These are phyloP conservation scores for Aspergillus sclerotiicarbonarius DNA, from an alignment of 495 filamentous ascomycete genomes.

Conservation along the genomic window DNA sequence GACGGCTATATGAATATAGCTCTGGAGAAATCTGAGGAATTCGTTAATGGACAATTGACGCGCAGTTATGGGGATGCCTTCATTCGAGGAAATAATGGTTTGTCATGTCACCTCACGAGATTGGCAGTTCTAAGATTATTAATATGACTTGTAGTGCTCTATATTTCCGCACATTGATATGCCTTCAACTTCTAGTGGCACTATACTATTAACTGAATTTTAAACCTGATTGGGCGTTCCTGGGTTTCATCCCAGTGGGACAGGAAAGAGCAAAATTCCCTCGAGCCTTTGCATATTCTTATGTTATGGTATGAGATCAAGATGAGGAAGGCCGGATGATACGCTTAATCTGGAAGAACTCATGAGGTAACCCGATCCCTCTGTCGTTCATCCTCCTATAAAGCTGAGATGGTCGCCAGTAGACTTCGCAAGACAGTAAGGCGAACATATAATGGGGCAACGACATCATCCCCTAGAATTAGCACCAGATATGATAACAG, in stretches of 20 bases:
- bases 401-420: neutral
- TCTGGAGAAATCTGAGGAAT: conserved; percentile 90
- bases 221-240: no score
- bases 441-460: no score
- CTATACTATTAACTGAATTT: no score
- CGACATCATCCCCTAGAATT: no score
- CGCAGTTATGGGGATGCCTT: conserved; percentile 93
- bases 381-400: neutral
- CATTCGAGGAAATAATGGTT: conserved; percentile 94
- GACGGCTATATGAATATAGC: conserved; percentile 99
- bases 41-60: conserved; percentile 74
- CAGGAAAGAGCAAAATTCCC: neutral
- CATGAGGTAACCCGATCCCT: neutral
- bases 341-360: neutral
- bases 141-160: neutral
- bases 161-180: conserved; percentile 1
- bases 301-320: neutral
- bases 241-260: no score
- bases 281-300: no score
- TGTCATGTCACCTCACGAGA: conserved; percentile 5
- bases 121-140: no score
- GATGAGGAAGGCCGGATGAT: neutral
- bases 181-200: no score
- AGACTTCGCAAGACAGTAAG: neutral
- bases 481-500: no score